Evolutionary conservation across 1,139 yeast genomes (phyloP).

Genomic region (Debaryomyces singareniensis): DNA sequence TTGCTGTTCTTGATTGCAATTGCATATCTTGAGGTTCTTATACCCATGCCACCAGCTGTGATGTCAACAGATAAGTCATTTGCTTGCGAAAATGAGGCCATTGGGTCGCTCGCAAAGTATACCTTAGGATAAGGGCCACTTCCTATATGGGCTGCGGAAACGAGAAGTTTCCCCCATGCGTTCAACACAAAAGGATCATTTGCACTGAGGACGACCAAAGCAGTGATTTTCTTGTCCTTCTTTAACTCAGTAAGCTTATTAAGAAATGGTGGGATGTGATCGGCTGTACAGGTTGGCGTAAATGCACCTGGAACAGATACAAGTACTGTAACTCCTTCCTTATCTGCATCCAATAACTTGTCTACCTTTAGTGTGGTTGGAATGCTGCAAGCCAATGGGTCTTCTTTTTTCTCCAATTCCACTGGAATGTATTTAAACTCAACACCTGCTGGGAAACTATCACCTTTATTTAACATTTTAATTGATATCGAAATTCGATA

Average conservation of each 20-base stretch:
- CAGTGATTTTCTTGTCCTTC: conserved; percentile 55
- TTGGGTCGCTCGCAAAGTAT: conserved; percentile 72
- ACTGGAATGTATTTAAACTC: conserved; percentile 55
- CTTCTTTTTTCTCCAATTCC: conserved; percentile 23
- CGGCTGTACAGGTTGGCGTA: conserved; percentile 82
- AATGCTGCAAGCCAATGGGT: conserved; percentile 47
- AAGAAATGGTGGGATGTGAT: conserved; percentile 75
- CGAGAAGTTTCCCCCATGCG: conserved; percentile 72
- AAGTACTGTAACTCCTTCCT: conserved; percentile 44
- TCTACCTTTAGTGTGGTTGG: conserved; percentile 18
- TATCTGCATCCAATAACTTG: conserved; percentile 20
- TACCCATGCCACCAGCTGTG: conserved; percentile 48
- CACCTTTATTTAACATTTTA: conserved; percentile 16
- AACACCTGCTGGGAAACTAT: conserved; percentile 45
- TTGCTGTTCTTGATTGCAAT: conserved; percentile 45
- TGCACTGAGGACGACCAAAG: conserved; percentile 60
- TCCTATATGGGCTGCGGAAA: conserved; percentile 16
- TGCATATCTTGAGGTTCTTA: conserved; percentile 72
- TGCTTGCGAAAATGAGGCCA: conserved; percentile 51
- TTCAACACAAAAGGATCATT: conserved; percentile 71
- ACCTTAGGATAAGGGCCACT: conserved; percentile 34
- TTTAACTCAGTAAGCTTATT: conserved; percentile 43
- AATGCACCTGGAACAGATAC: conserved; percentile 90
- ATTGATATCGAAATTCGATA: too few relatives aligned
- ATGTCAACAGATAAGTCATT: conserved; percentile 39